These are phyloP conservation scores for Scheffersomyces stambukii DNA, from an alignment of 1,139 yeast genomes.

Conservation along the genomic window DNA sequence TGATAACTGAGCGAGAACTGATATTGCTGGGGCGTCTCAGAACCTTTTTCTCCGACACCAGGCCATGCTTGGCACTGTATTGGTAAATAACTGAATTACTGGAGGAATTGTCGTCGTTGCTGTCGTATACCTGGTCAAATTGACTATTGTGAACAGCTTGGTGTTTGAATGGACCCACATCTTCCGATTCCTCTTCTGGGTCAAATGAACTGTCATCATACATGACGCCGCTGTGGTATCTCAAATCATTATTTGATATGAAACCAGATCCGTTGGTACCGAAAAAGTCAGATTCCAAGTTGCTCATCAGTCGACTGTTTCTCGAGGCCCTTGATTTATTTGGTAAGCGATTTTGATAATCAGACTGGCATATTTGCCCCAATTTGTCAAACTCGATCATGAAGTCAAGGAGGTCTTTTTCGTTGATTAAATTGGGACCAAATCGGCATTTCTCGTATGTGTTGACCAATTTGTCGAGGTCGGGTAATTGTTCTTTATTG, in stretches of 20 bases:
- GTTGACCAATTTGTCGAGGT: constrained; percentile 34
- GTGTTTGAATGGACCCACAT: constrained; percentile 8
- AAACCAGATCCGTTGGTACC: constrained; percentile 3
- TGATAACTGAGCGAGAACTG: constrained; percentile 12
- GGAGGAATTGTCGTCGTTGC: constrained; percentile 1
- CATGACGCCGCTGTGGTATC: constrained; percentile 5
- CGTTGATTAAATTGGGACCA: constrained; percentile 58
- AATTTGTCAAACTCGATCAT: constrained; percentile 37
- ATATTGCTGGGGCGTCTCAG: constrained; percentile 7
- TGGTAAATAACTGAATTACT: constrained; percentile 4
- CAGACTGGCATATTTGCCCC: constrained; percentile 13
- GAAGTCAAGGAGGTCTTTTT: constrained; percentile 58
- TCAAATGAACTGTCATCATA: constrained; percentile 5
- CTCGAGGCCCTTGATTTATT: constrained; percentile 6
- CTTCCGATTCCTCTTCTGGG: constrained; percentile 2
- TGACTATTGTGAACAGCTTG: constrained; percentile 6
- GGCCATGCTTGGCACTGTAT: too few relatives aligned
- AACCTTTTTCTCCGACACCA: too few relatives aligned
- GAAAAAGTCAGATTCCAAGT: constrained; percentile 4
- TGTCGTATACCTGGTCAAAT: constrained; percentile 5
- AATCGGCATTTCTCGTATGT: constrained; percentile 71
- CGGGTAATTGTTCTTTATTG: constrained; percentile 16
- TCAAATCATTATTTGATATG: constrained; percentile 5
- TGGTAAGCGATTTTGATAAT: constrained; percentile 12
- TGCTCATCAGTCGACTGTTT: constrained; percentile 4